Evolutionary conservation across 495 filamentous ascomycete species (phyloP).

Genomic region (Sporormia fimetaria): DNA sequence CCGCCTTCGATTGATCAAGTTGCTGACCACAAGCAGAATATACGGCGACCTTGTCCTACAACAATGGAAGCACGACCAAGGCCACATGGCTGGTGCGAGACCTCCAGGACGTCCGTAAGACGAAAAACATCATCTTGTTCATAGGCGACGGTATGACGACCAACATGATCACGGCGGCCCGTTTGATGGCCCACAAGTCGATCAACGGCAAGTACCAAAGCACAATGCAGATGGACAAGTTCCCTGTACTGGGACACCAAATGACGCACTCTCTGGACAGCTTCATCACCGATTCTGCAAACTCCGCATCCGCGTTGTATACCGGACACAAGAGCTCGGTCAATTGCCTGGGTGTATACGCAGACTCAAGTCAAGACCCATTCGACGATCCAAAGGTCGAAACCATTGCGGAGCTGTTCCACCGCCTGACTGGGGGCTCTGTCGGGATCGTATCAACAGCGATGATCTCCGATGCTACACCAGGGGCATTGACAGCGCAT

Average conservation of each 20-base stretch:
- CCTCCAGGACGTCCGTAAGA: slow-evolving; percentile 48
- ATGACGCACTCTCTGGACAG: slow-evolving; percentile 58
- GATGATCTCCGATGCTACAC: slow-evolving; percentile 62
- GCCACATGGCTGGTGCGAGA: slow-evolving; percentile 63
- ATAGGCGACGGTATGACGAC: slow-evolving; percentile 73
- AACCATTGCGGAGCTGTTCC: slow-evolving; percentile 60
- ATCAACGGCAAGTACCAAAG: slow-evolving; percentile 65
- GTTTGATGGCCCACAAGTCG: slow-evolving; percentile 59
- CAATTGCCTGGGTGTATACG: slow-evolving; percentile 63
- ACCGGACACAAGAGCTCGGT: slow-evolving; percentile 63
- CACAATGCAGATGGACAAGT: slow-evolving; percentile 55
- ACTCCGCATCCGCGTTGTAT: slow-evolving; percentile 63
- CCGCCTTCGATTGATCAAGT: not conserved
- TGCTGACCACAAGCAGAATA: slow-evolving; percentile 43
- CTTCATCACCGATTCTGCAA: slow-evolving; percentile 69
- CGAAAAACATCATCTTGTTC: slow-evolving; percentile 70
- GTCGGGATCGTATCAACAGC: slow-evolving; percentile 55
- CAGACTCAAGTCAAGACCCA: slow-evolving; percentile 49
- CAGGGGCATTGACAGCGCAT: slow-evolving; percentile 55
- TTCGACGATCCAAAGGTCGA: slow-evolving; percentile 71
- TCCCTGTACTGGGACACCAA: slow-evolving; percentile 45
- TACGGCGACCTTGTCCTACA: slow-evolving; percentile 58
- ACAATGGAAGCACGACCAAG: slow-evolving; percentile 48
- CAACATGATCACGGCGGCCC: slow-evolving; percentile 59
- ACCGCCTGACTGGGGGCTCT: slow-evolving; percentile 45